Base-by-base conservation (phyloP, 768 basidiomycete species). In the Russula foetens region DNA sequence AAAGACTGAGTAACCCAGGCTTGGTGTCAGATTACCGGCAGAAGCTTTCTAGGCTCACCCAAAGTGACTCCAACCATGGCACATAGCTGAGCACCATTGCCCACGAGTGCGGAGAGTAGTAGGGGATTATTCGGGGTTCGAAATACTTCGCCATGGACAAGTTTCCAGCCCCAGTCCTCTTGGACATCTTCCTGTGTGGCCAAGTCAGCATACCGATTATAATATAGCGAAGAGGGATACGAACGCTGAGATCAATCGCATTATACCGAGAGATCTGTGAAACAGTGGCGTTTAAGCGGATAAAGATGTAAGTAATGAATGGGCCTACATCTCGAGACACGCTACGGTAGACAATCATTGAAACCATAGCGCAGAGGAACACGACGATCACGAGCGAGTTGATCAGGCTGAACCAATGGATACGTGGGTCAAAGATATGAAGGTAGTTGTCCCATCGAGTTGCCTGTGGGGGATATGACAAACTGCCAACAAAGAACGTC, bases 131-230 rank as follows among this genome's bases (percentile, higher is more conserved):
- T 74, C 1, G 96, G 96, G 1, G 86, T 77, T 23, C 96, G 83
- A 79, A 98, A 98, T 19, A 98, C 91, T 73, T 98, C 96, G 23
- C 93, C 94, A 66, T 97, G 93, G 24, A 98, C 85, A 19, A 98
- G 82, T 70, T 98, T 98, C 96, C 96, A 98, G 2, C 96, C 96
- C 82, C 88, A 96, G 67, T 98, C 96, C 75, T 98, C 96, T 72
- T 95, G 92, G 2, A 97, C 90, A 68, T 96, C 93, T 69, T 96
- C 93, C 90, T 92, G 64, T 35, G n/a, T 19, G 49, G 23, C 29
- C 28, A 9, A 47, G 48, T 56, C 15, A 49, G 53, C 7, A 46
- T 33, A 41, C 7, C 11, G 17, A 39, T 24, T 4, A 23, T 21
- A 35, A 26, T 19, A 2, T 9, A 11, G 14, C 14, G 8, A 1